These are phyloP conservation scores for Cicer pinnatifidum DNA, from an alignment of 306 rosid species.

Conservation along the genomic window DNA sequence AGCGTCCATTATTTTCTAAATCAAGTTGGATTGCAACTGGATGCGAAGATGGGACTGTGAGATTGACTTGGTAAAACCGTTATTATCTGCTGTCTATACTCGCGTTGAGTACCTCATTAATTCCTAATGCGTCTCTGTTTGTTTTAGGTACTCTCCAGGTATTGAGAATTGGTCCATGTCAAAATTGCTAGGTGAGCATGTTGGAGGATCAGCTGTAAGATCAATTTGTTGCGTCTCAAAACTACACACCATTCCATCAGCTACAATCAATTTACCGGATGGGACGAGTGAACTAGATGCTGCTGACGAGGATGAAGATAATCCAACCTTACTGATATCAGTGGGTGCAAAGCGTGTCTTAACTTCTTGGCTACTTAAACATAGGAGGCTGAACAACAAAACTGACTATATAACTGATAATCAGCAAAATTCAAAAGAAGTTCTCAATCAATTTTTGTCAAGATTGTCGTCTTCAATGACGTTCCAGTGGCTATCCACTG, in stretches of 20 bases:
- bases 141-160: constrained; percentile 73
- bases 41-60: constrained; percentile 97
- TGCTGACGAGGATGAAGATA: constrained; percentile 53
- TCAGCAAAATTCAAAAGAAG: constrained; percentile 48
- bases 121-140: constrained; percentile 32
- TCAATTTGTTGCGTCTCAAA: constrained; percentile 80
- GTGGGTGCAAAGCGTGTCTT: constrained; percentile 97
- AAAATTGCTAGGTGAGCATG: constrained; percentile 95
- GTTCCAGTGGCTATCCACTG: constrained; percentile 98
- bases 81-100: constrained; percentile 39
- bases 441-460: constrained; percentile 44
- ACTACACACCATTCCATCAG: constrained; percentile 58
- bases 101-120: constrained; percentile 34
- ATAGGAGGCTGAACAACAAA: constrained; percentile 49
- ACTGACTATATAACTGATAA: constrained; percentile 46
- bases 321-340: constrained; percentile 73
- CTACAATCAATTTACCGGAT: constrained; percentile 37
- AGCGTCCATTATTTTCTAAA: constrained; percentile 47
- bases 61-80: constrained; percentile 78
- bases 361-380: constrained; percentile 87
- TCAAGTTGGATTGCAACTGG: constrained; percentile 89
- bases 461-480: constrained; percentile 63
- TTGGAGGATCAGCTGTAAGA: constrained; percentile 97
- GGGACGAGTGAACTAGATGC: constrained; percentile 39
- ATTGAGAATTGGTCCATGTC: constrained; percentile 74